Base-by-base conservation (phyloP, 306 rosid species). In the Trichosanthes truncata region DNA sequence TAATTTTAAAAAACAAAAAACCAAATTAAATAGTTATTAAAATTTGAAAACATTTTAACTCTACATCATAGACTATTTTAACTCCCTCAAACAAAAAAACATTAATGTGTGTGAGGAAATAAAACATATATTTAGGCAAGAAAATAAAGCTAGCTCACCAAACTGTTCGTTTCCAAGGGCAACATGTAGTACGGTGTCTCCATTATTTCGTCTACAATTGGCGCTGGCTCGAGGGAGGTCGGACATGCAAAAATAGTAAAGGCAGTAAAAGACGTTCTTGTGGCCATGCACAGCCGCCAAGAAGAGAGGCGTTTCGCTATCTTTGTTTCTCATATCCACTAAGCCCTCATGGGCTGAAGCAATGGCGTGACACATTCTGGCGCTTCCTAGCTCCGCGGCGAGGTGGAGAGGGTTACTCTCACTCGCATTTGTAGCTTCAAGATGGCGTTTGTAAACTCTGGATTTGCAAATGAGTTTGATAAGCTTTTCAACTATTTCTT, bases 281-380 rank as follows among this genome's bases (percentile, higher is more conserved):
- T 76, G 61, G 48, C 92, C 92, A 43, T 76, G 48, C 3, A 78
- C 66, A 31, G 84, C 90, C 0, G 91, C 90, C 80, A 85, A 43
- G 80, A 87, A 88, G 31, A 90, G 78, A 74, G 94, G 94, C 2
- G 89, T 87, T 86, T 87, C 94, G 0, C 81, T 80, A 0, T 81
- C 86, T 1, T n/a, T 11, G 71, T 90, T 90, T 2, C 46, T 76
- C 9, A 7, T 1, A 38, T 36, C 41, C 26, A 90, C 62, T 61
- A 82, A 55, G 0, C 46, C 9, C 0, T 48, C 38, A 8, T 79
- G 23, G 0, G 0, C 14, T 0, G 2, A 2, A 3, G 78, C 60
- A 3, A 86, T 53, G 38, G 14, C 13, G 0, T 12, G 0, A 29
- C 93, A 89, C 57, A 84, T 82, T 1, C 7, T 38, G 20, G 1